Percentiles rank a stretch among this genome's conserved stretches.
Evolutionary conservation across 805 yeast genomes (phyloP).

Genomic region (Yarrowia sp.): DNA sequence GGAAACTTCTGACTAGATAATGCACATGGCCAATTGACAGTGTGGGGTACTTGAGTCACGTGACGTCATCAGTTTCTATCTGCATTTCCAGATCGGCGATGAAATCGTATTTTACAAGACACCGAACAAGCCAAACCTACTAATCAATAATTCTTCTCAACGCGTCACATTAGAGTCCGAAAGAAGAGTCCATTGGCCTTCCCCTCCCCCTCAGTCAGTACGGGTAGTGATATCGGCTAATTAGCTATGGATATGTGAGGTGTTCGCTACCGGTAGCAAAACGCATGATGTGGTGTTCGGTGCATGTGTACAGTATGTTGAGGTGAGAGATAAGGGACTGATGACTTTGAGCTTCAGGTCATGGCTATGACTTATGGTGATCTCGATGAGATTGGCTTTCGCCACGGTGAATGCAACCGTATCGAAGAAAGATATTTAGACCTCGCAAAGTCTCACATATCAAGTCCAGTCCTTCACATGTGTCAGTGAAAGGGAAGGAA

Average conservation of each 20-base stretch:
- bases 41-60: not conserved
- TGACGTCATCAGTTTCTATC: not conserved
- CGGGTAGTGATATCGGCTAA: too few species aligned
- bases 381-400: not conserved
- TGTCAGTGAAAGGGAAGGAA: not conserved
- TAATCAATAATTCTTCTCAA: constrained; percentile 12
- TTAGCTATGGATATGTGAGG: too few species aligned
- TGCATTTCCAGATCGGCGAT: not conserved
- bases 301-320: too few species aligned
- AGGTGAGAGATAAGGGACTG: too few species aligned
- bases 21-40: not conserved
- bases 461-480: not conserved
- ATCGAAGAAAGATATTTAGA: not conserved
- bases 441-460: not conserved
- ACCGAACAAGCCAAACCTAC: constrained; percentile 7
- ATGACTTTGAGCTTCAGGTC: too few species aligned
- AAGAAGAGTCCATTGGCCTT: not conserved
- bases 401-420: not conserved
- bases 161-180: constrained; percentile 23
- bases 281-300: not conserved
- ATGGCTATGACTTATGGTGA: too few species aligned
- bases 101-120: not conserved
- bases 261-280: not conserved
- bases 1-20: not conserved
- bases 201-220: constrained; percentile 18